These are phyloP conservation scores for Trametopsis cervina DNA, from an alignment of 768 basidiomycete species.

Conservation along the genomic window DNA sequence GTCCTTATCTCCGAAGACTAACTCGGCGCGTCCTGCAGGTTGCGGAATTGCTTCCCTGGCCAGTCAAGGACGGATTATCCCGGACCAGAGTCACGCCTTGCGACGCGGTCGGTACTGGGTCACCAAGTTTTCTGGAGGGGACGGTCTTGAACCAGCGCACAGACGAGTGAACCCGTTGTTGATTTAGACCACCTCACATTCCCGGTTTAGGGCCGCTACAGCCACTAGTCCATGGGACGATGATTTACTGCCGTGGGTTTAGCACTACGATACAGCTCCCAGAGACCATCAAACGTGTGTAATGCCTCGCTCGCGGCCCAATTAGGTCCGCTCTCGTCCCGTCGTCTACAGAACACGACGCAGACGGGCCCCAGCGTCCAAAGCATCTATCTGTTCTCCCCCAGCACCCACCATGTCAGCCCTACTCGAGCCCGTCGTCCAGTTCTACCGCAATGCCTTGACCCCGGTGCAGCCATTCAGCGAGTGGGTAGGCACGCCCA, in stretches of 20 bases:
- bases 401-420: slow-evolving; percentile 24
- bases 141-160: slow-evolving; percentile 93
- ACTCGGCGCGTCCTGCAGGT: slow-evolving; percentile 81
- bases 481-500: slow-evolving; percentile 47
- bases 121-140: slow-evolving; percentile 95
- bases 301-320: background rate
- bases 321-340: background rate
- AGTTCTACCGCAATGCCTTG: slow-evolving; percentile 46
- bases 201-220: slow-evolving; percentile 79
- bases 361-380: too few species aligned
- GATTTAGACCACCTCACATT: slow-evolving; percentile 59
- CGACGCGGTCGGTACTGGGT: slow-evolving; percentile 58
- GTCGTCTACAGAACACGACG: too few species aligned
- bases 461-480: slow-evolving; percentile 59
- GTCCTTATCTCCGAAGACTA: slow-evolving; percentile 89
- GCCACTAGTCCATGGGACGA: slow-evolving; percentile 53
- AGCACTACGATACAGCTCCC: too few species aligned
- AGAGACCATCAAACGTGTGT: too few species aligned
- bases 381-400: too few species aligned
- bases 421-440: slow-evolving; percentile 35
- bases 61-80: slow-evolving; percentile 82
- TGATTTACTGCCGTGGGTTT: too few species aligned
- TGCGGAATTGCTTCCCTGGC: slow-evolving; percentile 94
- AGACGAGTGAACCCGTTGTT: slow-evolving; percentile 52
- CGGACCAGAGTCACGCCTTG: slow-evolving; percentile 58